Evolutionary conservation across 495 filamentous ascomycete genomes (phyloP).

Genomic region (Tetracladium marchalianum): DNA sequence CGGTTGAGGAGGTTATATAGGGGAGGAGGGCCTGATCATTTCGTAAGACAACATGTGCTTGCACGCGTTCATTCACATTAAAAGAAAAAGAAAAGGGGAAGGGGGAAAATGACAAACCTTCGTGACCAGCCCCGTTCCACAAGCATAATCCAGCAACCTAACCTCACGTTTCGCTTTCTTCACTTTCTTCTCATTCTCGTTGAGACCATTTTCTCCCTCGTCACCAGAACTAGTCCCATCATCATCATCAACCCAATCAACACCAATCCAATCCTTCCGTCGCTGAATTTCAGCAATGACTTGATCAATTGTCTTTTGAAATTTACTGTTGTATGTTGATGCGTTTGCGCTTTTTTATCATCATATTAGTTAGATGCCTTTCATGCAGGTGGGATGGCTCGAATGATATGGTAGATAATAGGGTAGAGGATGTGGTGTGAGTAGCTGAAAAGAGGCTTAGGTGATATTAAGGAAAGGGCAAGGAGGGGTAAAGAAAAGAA

Average conservation of each 20-base stretch:
- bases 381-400: too few relatives aligned
- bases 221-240: not conserved
- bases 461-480: not conserved
- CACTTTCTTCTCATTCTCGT: not conserved
- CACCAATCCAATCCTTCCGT: slow-evolving; percentile 18
- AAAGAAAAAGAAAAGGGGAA: not conserved
- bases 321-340: slow-evolving; percentile 19
- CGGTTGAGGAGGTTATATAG: slow-evolving; percentile 14
- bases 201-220: too few relatives aligned
- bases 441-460: not conserved
- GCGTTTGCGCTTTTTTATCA: slow-evolving; percentile 5
- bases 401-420: not conserved
- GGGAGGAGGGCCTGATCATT: slow-evolving; percentile 16
- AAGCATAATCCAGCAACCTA: slow-evolving; percentile 21
- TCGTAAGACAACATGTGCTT: not conserved
- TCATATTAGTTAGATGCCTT: not conserved
- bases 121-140: slow-evolving; percentile 21
- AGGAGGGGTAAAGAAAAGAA: not conserved
- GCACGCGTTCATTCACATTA: too few relatives aligned
- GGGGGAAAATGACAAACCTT: slow-evolving; percentile 11
- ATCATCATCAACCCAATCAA: slow-evolving; percentile 14
- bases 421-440: not conserved
- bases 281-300: slow-evolving; percentile 16
- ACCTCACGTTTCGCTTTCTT: slow-evolving; percentile 5
- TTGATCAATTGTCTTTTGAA: slow-evolving; percentile 17